These are phyloP conservation scores for Aegle marmelos DNA, from an alignment of 345 rosid genomes.

Conservation along the genomic window DNA sequence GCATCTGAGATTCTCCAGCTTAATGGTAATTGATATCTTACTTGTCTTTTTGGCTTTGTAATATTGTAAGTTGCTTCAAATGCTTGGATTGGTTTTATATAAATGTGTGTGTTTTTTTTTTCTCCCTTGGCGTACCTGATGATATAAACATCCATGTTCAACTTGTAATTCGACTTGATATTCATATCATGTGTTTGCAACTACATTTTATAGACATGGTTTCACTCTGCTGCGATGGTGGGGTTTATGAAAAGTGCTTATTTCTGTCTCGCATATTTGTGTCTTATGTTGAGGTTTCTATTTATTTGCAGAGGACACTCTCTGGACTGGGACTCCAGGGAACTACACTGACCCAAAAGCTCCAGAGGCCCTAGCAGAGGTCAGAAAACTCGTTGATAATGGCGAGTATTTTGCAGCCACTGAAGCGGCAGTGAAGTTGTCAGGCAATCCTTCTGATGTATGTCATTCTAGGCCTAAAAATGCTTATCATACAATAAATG, in stretches of 20 bases:
- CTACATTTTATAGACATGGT: not conserved
- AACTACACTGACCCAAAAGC: slow-evolving; percentile 65
- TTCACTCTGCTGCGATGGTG: not conserved
- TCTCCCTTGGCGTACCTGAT: not conserved
- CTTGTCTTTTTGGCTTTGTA: not conserved
- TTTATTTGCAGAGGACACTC: slow-evolving; percentile 64
- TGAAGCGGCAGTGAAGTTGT: slow-evolving; percentile 54
- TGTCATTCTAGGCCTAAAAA: slow-evolving; percentile 16
- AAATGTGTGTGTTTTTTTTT: not conserved
- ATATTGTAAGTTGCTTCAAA: not conserved
- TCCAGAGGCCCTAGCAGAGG: slow-evolving; percentile 54
- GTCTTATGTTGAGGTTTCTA: not conserved
- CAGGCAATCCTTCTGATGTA: slow-evolving; percentile 63
- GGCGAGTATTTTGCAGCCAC: slow-evolving; percentile 70
- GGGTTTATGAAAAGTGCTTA: not conserved
- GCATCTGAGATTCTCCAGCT: slow-evolving; percentile 68
- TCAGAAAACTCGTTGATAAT: slow-evolving; percentile 70
- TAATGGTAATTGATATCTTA: slow-evolving; percentile 46
- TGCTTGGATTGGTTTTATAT: not conserved
- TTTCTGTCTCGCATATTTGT: not conserved
- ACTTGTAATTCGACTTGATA: not conserved
- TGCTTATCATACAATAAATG: not conserved
- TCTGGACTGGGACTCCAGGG: slow-evolving; percentile 88
- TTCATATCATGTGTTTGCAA: not conserved
- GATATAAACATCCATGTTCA: not conserved